Percentiles rank a stretch among this genome's conserved stretches.
Conservation (phyloP, 2,329 filamentous ascomycete genomes). For the Diaporthe ilicicola region DNA sequence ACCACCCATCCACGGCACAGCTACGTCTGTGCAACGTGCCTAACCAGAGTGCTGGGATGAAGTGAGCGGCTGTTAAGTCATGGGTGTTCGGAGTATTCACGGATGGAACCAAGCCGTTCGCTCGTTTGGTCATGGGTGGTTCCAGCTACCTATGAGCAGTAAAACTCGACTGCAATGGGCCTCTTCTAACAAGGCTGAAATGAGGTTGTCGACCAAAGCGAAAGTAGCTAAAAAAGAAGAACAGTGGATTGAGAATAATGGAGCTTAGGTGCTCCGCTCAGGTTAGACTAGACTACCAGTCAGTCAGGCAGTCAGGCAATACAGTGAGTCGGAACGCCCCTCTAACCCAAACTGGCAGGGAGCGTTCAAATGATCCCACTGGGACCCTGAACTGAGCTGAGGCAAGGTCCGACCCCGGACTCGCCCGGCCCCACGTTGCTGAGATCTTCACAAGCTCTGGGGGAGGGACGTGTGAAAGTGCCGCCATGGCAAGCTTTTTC, state of each 20-base stretch:
- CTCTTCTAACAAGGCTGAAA: not conserved
- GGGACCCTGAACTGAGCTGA: slow-evolving; percentile 12
- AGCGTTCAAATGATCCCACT: not conserved
- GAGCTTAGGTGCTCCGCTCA: not conserved
- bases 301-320: too few relatives aligned
- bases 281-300: not conserved
- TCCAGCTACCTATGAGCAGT: not conserved
- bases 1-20: not conserved
- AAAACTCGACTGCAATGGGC: too few relatives aligned
- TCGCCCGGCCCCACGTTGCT: slow-evolving; percentile 18
- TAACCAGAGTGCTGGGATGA: not conserved
- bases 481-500: slow-evolving; percentile 21
- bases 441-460: slow-evolving; percentile 24
- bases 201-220: not conserved
- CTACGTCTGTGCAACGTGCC: slow-evolving; percentile 5
- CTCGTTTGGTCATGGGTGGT: not conserved
- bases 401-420: slow-evolving; percentile 32
- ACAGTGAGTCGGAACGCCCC: not conserved
- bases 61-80: not conserved
- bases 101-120: not conserved
- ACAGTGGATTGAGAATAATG: not conserved
- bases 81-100: not conserved
- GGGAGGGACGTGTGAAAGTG: not conserved
- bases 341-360: slow-evolving; percentile 4
- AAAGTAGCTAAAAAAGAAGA: too few relatives aligned